These are phyloP conservation scores for Exophiala bonariae DNA, from an alignment of 2,329 filamentous ascomycete species.

Conservation along the genomic window DNA sequence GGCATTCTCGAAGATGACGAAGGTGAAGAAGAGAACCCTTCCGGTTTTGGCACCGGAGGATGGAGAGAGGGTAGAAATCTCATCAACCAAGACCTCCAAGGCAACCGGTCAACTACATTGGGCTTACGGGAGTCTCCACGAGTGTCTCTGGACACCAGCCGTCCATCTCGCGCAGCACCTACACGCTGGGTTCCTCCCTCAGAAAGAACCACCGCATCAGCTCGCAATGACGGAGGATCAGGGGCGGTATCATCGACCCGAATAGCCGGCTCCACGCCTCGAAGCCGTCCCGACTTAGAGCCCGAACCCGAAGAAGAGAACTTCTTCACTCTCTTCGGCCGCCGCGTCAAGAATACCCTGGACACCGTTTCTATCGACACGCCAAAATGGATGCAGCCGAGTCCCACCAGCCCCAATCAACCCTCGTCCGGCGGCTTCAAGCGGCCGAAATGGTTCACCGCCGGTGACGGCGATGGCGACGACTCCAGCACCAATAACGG, in stretches of 20 bases:
- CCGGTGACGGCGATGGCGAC: conserved; percentile 42
- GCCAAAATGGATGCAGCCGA: conserved; percentile 69
- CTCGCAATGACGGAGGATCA: too few relatives aligned
- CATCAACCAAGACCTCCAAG: conserved; percentile 78
- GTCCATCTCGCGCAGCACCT: conserved; percentile 31
- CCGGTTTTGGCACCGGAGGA: conserved; percentile 71
- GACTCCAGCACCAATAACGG: conserved; percentile 1
- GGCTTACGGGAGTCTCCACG: conserved; percentile 34
- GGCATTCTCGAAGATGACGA: conserved; percentile 76
- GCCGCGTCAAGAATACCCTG: conserved; percentile 87
- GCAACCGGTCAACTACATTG: conserved; percentile 52
- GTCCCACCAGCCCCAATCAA: conserved; percentile 50
- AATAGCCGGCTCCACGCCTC: conserved; percentile 32
- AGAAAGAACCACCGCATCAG: conserved; percentile 19
- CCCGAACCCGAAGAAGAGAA: conserved; percentile 72
- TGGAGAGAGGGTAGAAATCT: conserved; percentile 92
- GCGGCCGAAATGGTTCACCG: conserved; percentile 83
- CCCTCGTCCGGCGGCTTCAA: conserved; percentile 57
- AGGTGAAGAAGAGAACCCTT: conserved; percentile 60
- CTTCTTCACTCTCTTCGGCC: conserved; percentile 79
- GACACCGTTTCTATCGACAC: conserved; percentile 78
- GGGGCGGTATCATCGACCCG: too few relatives aligned
- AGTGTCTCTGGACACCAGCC: conserved; percentile 29
- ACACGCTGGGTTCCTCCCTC: conserved; percentile 35
- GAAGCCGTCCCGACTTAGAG: conserved; percentile 41